phyloP scores from a whole-genome alignment of 1,284 basidiomycete species.

The Trametes sp. region DNA sequence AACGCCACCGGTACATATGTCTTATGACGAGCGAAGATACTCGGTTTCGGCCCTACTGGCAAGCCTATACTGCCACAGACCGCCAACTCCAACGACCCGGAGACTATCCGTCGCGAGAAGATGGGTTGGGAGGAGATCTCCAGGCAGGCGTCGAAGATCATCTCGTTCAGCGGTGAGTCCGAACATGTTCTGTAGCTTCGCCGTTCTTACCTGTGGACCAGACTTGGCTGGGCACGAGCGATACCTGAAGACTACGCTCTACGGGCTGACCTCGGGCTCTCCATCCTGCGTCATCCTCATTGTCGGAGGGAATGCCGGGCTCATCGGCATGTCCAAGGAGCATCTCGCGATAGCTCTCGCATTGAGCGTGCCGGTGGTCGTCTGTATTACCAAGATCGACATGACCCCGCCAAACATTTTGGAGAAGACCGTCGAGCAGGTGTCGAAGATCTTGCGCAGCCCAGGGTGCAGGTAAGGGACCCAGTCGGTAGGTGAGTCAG shows the following conservation, averaged over 20 bases:
- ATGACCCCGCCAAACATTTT: conserved; percentile 96
- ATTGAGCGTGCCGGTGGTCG: conserved; percentile 91
- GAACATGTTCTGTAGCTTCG: too few species aligned
- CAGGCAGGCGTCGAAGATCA: conserved; percentile 87
- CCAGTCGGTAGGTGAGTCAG: background rate
- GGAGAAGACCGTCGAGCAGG: conserved; percentile 90
- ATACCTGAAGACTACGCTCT: conserved; percentile 93
- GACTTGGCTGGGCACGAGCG: conserved; percentile 92
- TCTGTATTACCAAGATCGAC: conserved; percentile 98
- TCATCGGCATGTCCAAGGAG: conserved; percentile 99
- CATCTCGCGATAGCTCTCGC: conserved; percentile 96
- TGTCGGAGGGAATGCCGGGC: conserved; percentile 93
- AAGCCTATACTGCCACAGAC: conserved; percentile 78
- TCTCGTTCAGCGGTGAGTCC: conserved; percentile 86
- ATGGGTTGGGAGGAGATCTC: conserved; percentile 98
- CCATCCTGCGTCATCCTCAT: conserved; percentile 97
- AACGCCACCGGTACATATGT: too few species aligned
- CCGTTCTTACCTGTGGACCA: conserved; percentile 38
- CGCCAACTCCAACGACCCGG: conserved; percentile 61
- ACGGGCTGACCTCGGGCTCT: conserved; percentile 92
- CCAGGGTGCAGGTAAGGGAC: conserved; percentile 84
- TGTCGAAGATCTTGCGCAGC: conserved; percentile 91
- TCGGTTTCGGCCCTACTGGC: conserved; percentile 83
- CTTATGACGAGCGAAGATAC: conserved; percentile 75
- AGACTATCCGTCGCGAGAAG: conserved; percentile 81